Base-by-base conservation (phyloP, 2,329 filamentous ascomycete species). In the Diaporthe caulivora region DNA sequence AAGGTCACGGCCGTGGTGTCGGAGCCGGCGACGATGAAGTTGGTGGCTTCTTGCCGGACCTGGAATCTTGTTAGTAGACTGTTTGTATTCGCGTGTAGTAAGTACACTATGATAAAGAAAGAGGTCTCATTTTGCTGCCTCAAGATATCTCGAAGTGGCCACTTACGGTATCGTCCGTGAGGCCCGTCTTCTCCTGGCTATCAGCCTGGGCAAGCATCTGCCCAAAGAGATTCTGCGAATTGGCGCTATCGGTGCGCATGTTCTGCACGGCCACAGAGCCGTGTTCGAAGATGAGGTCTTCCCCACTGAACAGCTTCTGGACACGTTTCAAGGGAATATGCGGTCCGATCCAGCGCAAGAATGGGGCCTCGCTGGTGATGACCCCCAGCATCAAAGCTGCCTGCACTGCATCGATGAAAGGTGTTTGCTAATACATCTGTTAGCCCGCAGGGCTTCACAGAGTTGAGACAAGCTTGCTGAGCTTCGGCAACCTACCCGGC, bases 1-100 rank as follows among this genome's bases (percentile, higher is more conserved):
- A 86, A 57, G 0, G 83, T 83, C 5, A 81, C 77, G 1, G 83
- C 81, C 0, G 84, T 85, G 1, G 84, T 86, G 65, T 85, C 84
- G 15, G 80, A 83, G 1, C 83, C 84, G 9, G 83, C 84, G 10
- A 84, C 71, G 55, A 86, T 85, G 69, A 83, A 82, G 1, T 71
- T 78, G 15, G 79, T 77, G 0, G 84, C 84, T 64, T 85, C 81
- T 2, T 74, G 70, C 18, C 71, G 51, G 8, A 67, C 62, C 62
- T 65, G 2, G 11, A 1, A 4, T 17, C 15, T 4, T 13, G 47
- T 67, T n/a, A 51, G n/a, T 6, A 18, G 3, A 21, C 13, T 18
- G 15, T 7, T 62, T 26, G 44, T 2, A 26, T 2, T 9, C 24
- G 34, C n/a, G 21, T 15, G 10, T 40, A 17, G 26, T 2, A 9